Evolutionary conservation across 202 grass and related monocot species (phyloP).

Genomic region (Thinopyrum obtusiflorum): DNA sequence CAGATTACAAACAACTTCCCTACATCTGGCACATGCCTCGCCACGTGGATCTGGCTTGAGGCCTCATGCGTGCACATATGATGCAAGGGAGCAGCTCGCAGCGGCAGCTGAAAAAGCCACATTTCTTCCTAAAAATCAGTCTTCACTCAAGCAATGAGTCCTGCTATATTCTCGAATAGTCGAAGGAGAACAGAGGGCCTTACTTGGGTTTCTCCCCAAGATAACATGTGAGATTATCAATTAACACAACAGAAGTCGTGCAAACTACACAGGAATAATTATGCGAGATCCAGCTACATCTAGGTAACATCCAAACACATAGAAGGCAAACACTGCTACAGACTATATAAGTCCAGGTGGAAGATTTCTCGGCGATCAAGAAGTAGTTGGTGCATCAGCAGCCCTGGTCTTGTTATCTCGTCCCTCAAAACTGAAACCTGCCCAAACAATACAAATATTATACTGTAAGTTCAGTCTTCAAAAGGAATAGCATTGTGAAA

Average conservation of each 20-base stretch:
- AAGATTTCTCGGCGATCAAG: slow-evolving; percentile 4
- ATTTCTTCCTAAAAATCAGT: background rate
- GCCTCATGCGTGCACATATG: background rate
- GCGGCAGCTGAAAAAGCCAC: background rate
- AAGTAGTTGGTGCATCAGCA: background rate
- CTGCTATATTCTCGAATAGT: background rate
- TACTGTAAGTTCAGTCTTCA: background rate
- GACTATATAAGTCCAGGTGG: background rate
- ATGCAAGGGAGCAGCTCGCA: background rate
- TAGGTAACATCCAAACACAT: background rate
- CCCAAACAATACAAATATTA: background rate
- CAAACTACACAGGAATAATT: background rate
- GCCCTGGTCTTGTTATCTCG: background rate
- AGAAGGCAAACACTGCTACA: background rate
- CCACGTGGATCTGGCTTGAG: background rate
- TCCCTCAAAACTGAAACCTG: background rate
- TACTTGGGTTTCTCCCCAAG: background rate
- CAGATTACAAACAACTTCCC: background rate
- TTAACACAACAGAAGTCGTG: background rate
- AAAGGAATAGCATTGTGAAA: background rate
- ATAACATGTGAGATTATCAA: background rate
- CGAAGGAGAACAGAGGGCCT: background rate
- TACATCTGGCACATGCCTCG: background rate
- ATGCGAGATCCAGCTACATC: background rate
- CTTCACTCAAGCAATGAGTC: background rate